Evolutionary conservation across 1,284 basidiomycete genomes (phyloP).

Genomic region (Microbotryum saponariae): DNA sequence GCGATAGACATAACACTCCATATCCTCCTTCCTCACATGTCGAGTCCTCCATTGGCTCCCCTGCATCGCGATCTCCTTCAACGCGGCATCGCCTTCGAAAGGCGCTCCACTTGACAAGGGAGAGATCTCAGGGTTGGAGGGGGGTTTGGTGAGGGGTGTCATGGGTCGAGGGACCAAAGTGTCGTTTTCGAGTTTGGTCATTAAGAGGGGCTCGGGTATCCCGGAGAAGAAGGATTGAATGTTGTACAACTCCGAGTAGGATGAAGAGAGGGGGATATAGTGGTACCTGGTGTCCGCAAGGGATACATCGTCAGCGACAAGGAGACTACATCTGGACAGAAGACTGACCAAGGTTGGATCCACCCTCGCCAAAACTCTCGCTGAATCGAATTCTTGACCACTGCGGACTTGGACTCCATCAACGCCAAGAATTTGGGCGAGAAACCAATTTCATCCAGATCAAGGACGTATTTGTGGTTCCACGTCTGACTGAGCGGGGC

Average conservation of each 20-base stretch:
- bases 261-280: constrained; percentile 77
- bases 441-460: constrained; percentile 92
- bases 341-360: constrained; percentile 46
- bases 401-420: constrained; percentile 75
- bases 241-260: constrained; percentile 85
- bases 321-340: not conserved
- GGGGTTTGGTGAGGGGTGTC: constrained; percentile 32
- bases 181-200: constrained; percentile 45
- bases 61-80: constrained; percentile 72
- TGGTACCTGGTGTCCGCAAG: constrained; percentile 63
- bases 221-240: constrained; percentile 85
- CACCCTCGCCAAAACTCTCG: constrained; percentile 62
- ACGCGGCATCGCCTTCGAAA: constrained; percentile 61
- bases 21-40: constrained; percentile 70
- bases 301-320: not conserved
- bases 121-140: constrained; percentile 17
- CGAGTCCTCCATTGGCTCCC: constrained; percentile 84
- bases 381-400: constrained; percentile 81
- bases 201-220: constrained; percentile 29
- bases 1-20: constrained; percentile 79
- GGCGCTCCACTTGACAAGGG: constrained; percentile 39
- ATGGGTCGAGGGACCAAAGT: constrained; percentile 41
- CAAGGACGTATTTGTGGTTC: constrained; percentile 84
- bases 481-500: constrained; percentile 78
- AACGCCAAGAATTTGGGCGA: constrained; percentile 80